Conservation (phyloP, 2,329 filamentous ascomycete species). For the Corinectria fuckeliana region DNA sequence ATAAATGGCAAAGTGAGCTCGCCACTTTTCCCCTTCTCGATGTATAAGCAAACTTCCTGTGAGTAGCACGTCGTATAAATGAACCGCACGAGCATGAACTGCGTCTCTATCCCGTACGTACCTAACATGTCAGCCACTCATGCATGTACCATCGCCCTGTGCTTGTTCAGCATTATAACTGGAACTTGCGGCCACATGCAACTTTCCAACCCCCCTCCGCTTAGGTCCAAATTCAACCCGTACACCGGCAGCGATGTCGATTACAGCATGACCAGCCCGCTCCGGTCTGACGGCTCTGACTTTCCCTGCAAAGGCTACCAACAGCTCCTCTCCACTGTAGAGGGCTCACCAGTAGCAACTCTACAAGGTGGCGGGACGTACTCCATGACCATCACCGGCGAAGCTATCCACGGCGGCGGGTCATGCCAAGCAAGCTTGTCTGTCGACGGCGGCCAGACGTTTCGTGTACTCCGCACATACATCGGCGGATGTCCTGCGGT, state of each 20-base stretch:
- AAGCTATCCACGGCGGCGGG: conserved; percentile 61
- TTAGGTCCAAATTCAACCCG: conserved; percentile 59
- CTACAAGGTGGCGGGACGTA: conserved; percentile 61
- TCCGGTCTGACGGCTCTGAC: conserved; percentile 65
- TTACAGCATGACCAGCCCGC: conserved; percentile 73
- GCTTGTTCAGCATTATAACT: neutral
- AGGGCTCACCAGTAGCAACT: conserved; percentile 53
- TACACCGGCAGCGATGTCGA: conserved; percentile 58
- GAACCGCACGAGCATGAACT: neutral
- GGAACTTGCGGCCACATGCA: conserved; percentile 54
- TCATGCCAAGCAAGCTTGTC: conserved; percentile 70
- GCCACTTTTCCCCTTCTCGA: neutral
- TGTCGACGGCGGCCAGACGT: conserved; percentile 64
- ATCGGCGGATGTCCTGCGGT: conserved; percentile 45
- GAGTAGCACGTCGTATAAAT: neutral
- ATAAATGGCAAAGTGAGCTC: neutral
- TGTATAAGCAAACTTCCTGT: neutral
- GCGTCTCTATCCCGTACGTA: neutral
- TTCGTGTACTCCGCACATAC: conserved; percentile 56
- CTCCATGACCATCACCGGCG: conserved; percentile 60
- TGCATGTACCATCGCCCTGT: neutral
- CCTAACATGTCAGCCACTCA: neutral
- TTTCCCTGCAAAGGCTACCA: conserved; percentile 76
- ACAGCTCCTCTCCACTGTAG: conserved; percentile 30
- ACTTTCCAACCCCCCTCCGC: conserved; percentile 55